phyloP scores from a whole-genome alignment of 2,329 filamentous ascomycete species.

The Biscogniauxia mediterranea region DNA sequence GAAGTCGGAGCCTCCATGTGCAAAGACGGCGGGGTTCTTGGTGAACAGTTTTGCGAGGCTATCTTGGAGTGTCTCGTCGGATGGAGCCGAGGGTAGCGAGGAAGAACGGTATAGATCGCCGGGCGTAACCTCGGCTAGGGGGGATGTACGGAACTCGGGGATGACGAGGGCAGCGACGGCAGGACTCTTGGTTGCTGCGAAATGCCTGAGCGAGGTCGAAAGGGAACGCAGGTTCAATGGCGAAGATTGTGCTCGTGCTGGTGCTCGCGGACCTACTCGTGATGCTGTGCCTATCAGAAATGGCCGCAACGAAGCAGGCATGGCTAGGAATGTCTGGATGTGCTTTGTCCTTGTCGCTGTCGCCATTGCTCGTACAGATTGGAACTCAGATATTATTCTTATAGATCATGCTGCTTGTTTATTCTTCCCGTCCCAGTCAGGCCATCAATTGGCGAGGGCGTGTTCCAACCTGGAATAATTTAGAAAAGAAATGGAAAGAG shows the following conservation, averaged over 20 bases:
- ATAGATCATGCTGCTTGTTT: too few relatives aligned
- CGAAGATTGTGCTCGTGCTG: constrained; percentile 3
- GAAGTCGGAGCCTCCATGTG: constrained; percentile 35
- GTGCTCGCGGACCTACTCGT: constrained; percentile 12
- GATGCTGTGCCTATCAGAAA: constrained; percentile 18
- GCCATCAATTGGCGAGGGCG: too few relatives aligned
- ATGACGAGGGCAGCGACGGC: constrained; percentile 29
- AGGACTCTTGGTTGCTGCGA: constrained; percentile 13
- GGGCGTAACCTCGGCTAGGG: constrained; percentile 26
- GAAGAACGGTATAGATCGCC: constrained; percentile 33
- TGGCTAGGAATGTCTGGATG: constrained; percentile 25
- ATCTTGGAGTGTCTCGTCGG: constrained; percentile 23
- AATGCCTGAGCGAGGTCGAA: constrained; percentile 8
- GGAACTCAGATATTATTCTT: not conserved
- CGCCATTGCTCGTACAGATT: constrained; percentile 12
- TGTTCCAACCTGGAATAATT: not conserved
- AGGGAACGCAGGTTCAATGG: not conserved
- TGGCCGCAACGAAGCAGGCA: constrained; percentile 28
- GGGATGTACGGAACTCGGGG: constrained; percentile 25
- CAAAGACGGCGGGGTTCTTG: constrained; percentile 25
- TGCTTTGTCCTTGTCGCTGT: constrained; percentile 13
- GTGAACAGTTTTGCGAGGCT: constrained; percentile 27
- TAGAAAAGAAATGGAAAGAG: not conserved
- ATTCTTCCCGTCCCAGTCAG: too few relatives aligned
- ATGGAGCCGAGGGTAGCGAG: constrained; percentile 15